A percentile compares a stretch with the other conserved stretches of the same genome.
Conservation (phyloP, 768 basidiomycete genomes). For the Naematelia aurantialba region DNA sequence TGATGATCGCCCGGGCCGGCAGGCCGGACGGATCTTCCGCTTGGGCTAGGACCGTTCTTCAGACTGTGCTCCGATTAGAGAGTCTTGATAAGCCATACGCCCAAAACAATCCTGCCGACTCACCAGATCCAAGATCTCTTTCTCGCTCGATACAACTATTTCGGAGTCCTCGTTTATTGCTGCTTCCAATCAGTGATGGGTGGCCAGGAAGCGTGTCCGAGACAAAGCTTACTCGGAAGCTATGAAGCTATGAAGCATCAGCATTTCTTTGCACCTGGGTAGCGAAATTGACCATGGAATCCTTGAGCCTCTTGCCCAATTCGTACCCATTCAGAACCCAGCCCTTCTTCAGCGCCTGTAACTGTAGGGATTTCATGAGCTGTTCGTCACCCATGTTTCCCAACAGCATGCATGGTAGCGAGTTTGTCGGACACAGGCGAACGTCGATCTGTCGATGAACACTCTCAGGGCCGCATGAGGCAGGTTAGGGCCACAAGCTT, state of each 20-base stretch:
- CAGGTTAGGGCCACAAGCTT: constrained; percentile 39
- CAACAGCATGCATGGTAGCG: constrained; percentile 42
- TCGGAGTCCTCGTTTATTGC: constrained; percentile 29
- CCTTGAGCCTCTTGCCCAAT: constrained; percentile 31
- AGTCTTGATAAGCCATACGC: background rate
- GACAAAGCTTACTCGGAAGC: constrained; percentile 9
- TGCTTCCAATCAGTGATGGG: constrained; percentile 11
- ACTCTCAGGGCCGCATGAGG: constrained; percentile 12
- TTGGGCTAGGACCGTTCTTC: background rate
- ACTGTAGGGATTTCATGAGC: constrained; percentile 42
- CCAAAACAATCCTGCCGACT: background rate
- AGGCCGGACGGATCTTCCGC: background rate
- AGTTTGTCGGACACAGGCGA: constrained; percentile 36
- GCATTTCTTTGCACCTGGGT: background rate
- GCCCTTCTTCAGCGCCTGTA: constrained; percentile 28
- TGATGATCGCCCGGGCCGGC: too few species aligned
- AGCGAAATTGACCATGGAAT: constrained; percentile 11
- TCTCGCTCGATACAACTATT: constrained; percentile 36
- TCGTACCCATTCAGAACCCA: constrained; percentile 47
- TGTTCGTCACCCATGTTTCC: constrained; percentile 47
- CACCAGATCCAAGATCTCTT: constrained; percentile 44
- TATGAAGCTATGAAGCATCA: background rate
- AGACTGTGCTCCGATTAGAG: background rate
- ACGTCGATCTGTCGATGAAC: constrained; percentile 45
- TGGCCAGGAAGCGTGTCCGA: background rate